Percentiles rank a stretch among this genome's conserved stretches.
Conservation (phyloP, 2,329 filamentous ascomycete species). For the Aureobasidium zeae region DNA sequence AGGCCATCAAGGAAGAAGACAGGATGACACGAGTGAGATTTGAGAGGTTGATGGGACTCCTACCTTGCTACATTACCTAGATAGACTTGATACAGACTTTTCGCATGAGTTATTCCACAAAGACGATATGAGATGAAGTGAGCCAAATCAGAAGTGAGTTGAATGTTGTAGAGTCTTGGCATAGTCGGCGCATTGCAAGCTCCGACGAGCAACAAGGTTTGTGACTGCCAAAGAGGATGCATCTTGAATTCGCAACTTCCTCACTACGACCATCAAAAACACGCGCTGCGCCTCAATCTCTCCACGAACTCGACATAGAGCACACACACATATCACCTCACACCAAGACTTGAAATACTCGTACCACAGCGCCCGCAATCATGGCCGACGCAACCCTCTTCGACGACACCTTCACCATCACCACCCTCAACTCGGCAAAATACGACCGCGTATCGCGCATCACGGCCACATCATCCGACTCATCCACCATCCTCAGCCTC, state of each 20-base stretch:
- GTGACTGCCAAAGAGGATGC: too few relatives aligned
- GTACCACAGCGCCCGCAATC: conserved; percentile 27
- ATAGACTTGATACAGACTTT: too few relatives aligned
- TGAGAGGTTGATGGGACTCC: too few relatives aligned
- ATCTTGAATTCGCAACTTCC: too few relatives aligned
- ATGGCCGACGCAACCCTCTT: conserved; percentile 86
- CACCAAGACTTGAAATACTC: background rate
- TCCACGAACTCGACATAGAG: background rate
- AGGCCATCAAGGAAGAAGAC: background rate
- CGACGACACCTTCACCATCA: conserved; percentile 84
- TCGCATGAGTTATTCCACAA: too few relatives aligned
- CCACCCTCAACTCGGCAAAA: conserved; percentile 68
- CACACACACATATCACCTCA: background rate
- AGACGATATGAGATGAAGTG: too few relatives aligned
- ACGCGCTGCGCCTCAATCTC: background rate
- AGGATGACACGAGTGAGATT: conserved; percentile 3
- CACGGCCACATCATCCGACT: conserved; percentile 64
- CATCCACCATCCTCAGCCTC: conserved; percentile 66
- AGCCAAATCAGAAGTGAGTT: too few relatives aligned
- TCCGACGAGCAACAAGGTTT: too few relatives aligned
- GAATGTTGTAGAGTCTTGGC: too few relatives aligned
- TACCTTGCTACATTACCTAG: too few relatives aligned
- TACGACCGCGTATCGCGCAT: conserved; percentile 94
- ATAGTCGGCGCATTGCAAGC: too few relatives aligned
- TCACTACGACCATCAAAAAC: background rate